Evolutionary conservation across 768 basidiomycete species (phyloP).

Genomic region (Phlebiopsis gigantea): DNA sequence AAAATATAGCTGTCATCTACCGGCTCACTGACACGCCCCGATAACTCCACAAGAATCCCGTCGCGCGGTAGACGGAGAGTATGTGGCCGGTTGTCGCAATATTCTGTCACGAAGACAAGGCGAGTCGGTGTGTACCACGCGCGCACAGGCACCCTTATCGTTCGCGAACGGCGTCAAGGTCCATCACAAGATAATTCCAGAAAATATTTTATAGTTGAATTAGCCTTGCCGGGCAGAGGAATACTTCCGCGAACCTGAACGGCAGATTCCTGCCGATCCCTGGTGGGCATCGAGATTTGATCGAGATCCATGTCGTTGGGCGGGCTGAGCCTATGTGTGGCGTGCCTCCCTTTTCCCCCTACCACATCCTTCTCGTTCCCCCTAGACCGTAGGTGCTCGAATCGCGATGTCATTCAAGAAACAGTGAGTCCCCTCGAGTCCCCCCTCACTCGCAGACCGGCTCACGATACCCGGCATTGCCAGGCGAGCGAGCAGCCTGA

Average conservation of each 20-base stretch:
- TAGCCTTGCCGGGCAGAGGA: not conserved
- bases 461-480: not conserved
- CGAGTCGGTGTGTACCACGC: no score
- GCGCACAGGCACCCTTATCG: no score
- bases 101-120: no score
- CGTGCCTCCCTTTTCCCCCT: not conserved
- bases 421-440: not conserved
- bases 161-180: no score
- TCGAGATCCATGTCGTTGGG: not conserved
- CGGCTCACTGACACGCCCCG: no score
- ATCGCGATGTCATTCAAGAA: not conserved
- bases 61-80: no score
- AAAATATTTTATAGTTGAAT: not conserved
- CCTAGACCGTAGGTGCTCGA: not conserved
- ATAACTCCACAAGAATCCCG: no score
- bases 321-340: not conserved
- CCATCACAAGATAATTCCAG: not conserved
- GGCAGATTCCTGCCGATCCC: not conserved
- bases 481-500: no score
- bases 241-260: slow-evolving; percentile 2
- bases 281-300: no score
- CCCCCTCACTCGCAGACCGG: not conserved
- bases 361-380: not conserved
- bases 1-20: no score
- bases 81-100: no score